These are phyloP conservation scores for Magnolia kwangsiensis DNA, from an alignment of 164 flowering plant species.

Conservation along the genomic window DNA sequence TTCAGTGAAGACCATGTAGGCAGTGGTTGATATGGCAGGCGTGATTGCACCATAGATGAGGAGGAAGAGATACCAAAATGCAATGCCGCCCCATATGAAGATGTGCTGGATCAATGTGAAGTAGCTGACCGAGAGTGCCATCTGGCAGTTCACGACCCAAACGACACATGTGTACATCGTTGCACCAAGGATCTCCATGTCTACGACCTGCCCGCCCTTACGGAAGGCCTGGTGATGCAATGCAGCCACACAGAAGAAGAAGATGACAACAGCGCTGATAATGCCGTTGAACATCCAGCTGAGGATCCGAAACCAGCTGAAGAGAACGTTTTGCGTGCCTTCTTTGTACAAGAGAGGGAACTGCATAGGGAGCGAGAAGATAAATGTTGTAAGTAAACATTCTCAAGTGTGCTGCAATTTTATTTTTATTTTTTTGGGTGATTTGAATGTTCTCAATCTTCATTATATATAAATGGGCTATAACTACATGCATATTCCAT, in stretches of 20 bases:
- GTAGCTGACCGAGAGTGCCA: constrained; percentile 73
- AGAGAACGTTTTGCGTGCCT: constrained; percentile 85
- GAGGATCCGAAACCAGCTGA: constrained; percentile 76
- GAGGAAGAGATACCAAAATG: constrained; percentile 75
- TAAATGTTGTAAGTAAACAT: neutral
- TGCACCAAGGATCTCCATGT: constrained; percentile 57
- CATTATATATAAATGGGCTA: no score
- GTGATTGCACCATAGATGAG: constrained; percentile 65
- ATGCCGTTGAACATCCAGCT: constrained; percentile 86
- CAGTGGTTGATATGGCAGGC: constrained; percentile 47
- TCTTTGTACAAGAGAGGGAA: constrained; percentile 91
- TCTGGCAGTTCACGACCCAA: constrained; percentile 89
- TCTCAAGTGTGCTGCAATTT: neutral
- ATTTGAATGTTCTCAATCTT: no score
- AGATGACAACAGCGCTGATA: constrained; percentile 49
- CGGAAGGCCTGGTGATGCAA: constrained; percentile 59
- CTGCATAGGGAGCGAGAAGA: constrained; percentile 29
- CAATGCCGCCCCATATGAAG: constrained; percentile 77
- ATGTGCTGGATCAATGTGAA: constrained; percentile 87
- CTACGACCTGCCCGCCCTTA: constrained; percentile 58
- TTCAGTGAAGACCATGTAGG: constrained; percentile 68
- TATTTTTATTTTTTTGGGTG: neutral
- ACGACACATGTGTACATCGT: constrained; percentile 87
- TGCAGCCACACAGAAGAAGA: constrained; percentile 64
- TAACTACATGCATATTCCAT: no score